Percentiles rank a stretch among this genome's conserved stretches.
Evolutionary conservation across 164 flowering plant species (phyloP).

Genomic region (Nymphaea colorata): DNA sequence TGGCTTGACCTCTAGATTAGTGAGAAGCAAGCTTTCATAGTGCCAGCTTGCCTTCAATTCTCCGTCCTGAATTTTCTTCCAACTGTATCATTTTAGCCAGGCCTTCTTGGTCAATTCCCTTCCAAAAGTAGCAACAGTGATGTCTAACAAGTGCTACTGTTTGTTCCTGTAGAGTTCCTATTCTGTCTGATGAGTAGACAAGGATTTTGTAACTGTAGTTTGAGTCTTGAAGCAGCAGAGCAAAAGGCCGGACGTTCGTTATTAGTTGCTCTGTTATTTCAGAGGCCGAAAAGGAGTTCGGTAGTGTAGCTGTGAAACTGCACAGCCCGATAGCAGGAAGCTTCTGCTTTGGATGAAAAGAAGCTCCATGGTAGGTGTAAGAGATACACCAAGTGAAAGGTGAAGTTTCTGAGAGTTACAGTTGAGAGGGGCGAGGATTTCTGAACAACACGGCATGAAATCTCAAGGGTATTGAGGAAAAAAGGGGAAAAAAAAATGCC

Average conservation of each 20-base stretch:
- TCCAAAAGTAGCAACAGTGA: too few species aligned
- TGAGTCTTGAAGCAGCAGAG: too few species aligned
- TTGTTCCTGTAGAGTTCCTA: too few species aligned
- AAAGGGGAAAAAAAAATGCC: conserved; percentile 33
- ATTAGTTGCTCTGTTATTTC: background rate
- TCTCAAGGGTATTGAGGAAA: conserved; percentile 1
- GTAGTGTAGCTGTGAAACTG: background rate
- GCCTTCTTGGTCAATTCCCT: background rate
- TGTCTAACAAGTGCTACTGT: too few species aligned
- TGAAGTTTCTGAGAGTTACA: background rate
- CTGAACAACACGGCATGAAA: background rate
- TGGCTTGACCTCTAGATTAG: background rate
- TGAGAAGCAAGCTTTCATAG: background rate
- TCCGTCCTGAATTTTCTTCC: background rate
- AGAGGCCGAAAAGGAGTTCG: background rate
- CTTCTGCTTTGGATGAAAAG: too few species aligned
- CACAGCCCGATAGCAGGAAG: background rate
- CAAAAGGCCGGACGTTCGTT: background rate
- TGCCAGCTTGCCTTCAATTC: too few species aligned
- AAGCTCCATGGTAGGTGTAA: too few species aligned
- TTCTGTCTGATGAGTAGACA: too few species aligned
- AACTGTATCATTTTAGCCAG: background rate
- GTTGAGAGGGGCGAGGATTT: background rate
- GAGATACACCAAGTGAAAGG: background rate
- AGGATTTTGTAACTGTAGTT: too few species aligned